Evolutionary conservation across 345 rosid species (phyloP).

Genomic region (Syzygium aqueum): DNA sequence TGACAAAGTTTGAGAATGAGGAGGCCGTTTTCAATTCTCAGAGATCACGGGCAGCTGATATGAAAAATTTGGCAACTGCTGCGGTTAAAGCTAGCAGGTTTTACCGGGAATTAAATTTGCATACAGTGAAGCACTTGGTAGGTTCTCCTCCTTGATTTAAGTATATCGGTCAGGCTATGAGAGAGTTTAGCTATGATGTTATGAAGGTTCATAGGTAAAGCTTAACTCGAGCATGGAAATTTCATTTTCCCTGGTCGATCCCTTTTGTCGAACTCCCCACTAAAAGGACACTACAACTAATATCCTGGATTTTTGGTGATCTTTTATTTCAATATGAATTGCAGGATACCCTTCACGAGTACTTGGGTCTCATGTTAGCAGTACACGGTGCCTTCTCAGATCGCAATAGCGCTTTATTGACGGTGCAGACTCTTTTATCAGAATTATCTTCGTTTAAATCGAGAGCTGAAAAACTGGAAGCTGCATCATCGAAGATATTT

Average conservation of each 20-base stretch:
- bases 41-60: slow-evolving; percentile 67
- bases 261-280: background rate
- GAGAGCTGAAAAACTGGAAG: slow-evolving; percentile 87
- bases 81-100: slow-evolving; percentile 96
- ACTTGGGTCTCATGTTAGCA: slow-evolving; percentile 83
- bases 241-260: background rate
- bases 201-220: background rate
- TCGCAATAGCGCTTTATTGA: slow-evolving; percentile 77
- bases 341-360: slow-evolving; percentile 89
- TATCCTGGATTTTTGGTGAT: background rate
- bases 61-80: slow-evolving; percentile 88
- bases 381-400: slow-evolving; percentile 88
- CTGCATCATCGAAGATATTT: slow-evolving; percentile 87
- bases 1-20: slow-evolving; percentile 89
- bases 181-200: background rate
- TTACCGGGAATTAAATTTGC: slow-evolving; percentile 78
- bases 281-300: background rate
- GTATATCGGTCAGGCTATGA: background rate
- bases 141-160: slow-evolving; percentile 3
- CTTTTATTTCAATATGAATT: background rate
- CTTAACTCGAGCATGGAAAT: background rate
- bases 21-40: slow-evolving; percentile 72
- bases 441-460: slow-evolving; percentile 62
- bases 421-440: slow-evolving; percentile 85
- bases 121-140: slow-evolving; percentile 96